Conservation (phyloP, 257 asterid genomes). For the Ajuga chamaepitys region DNA sequence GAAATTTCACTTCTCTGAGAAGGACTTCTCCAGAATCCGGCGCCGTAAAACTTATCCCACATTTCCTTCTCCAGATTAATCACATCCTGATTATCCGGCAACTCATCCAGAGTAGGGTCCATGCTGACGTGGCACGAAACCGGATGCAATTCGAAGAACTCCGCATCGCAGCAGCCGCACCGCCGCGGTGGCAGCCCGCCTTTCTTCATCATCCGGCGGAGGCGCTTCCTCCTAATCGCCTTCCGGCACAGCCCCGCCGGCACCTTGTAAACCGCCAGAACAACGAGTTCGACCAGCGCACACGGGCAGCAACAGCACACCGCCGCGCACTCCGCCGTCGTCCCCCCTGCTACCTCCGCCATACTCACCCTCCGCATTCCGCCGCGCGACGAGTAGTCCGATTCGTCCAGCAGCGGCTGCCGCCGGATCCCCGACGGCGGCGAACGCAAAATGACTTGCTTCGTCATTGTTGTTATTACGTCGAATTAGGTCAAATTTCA, state of each 20-base stretch:
- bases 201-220: conserved; percentile 24
- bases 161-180: conserved; percentile 27
- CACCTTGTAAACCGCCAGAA: conserved; percentile 56
- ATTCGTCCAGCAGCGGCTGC: conserved; percentile 33
- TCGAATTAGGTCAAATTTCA: neutral
- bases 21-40: conserved; percentile 81
- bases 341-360: conserved; percentile 75
- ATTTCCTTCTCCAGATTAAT: conserved; percentile 58
- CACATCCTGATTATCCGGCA: conserved; percentile 22
- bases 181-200: conserved; percentile 32
- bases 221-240: conserved; percentile 41
- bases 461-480: conserved; percentile 32
- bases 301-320: conserved; percentile 85
- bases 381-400: conserved; percentile 28
- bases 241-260: conserved; percentile 70
- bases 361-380: conserved; percentile 22
- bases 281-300: conserved; percentile 43
- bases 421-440: conserved; percentile 27
- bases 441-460: conserved; percentile 31
- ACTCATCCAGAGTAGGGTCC: conserved; percentile 3
- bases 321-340: conserved; percentile 79
- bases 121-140: conserved; percentile 14
- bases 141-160: conserved; percentile 18
- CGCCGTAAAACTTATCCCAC: conserved; percentile 61
- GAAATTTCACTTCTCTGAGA: conserved; percentile 43